These are phyloP conservation scores for Paecilomyces dactylethromorphus DNA, from an alignment of 2,329 filamentous ascomycete genomes.

Conservation along the genomic window DNA sequence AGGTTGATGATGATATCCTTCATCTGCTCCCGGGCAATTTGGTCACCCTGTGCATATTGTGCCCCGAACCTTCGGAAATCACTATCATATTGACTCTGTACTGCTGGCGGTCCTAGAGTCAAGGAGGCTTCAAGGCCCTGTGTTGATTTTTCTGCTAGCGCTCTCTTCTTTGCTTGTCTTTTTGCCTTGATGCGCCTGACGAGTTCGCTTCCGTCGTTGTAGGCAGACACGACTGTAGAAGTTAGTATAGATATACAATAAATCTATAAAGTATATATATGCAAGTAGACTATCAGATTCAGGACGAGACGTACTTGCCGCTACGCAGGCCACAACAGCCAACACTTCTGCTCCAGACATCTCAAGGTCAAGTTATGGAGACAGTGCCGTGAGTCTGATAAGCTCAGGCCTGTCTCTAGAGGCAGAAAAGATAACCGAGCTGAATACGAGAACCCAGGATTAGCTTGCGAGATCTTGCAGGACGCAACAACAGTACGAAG, in stretches of 20 bases:
- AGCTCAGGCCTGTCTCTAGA: not conserved
- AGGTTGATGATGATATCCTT: constrained; percentile 34
- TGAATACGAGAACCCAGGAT: not conserved
- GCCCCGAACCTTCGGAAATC: constrained; percentile 27
- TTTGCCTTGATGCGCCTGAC: constrained; percentile 21
- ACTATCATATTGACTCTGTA: constrained; percentile 30
- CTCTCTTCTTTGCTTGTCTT: constrained; percentile 13
- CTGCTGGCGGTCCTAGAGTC: constrained; percentile 23
- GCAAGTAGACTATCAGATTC: not conserved
- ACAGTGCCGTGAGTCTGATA: not conserved
- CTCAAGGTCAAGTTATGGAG: not conserved
- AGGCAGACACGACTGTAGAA: constrained; percentile 22
- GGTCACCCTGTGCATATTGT: constrained; percentile 29
- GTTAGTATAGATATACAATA: not conserved
- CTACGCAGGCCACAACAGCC: constrained; percentile 16
- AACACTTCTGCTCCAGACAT: constrained; percentile 17
- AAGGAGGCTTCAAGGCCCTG: constrained; percentile 30
- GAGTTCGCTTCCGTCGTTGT: constrained; percentile 23
- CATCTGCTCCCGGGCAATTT: constrained; percentile 29
- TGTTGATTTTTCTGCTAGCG: constrained; percentile 11
- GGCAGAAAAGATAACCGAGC: not conserved
- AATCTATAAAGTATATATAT: not conserved
- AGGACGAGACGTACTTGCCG: constrained; percentile 11
- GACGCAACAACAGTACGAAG: not conserved
- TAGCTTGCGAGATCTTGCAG: not conserved